Evolutionary conservation across 1,284 basidiomycete species (phyloP).

Genomic region (Butyriboletus pseudospeciosus): DNA sequence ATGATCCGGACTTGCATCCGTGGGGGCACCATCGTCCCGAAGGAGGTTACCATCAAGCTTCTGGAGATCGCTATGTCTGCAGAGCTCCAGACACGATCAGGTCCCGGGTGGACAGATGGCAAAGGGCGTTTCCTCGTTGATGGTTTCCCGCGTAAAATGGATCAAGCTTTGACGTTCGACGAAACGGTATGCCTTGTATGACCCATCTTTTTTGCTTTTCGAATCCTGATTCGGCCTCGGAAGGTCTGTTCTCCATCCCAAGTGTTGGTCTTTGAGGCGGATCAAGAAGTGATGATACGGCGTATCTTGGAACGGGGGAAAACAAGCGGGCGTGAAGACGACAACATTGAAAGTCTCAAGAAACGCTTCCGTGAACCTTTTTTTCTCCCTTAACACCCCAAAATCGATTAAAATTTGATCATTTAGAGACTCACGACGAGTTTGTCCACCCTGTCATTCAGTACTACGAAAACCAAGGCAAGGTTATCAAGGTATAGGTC

Average conservation of each 20-base stretch:
- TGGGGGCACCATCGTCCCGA: conserved; percentile 94
- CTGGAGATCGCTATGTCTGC: conserved; percentile 89
- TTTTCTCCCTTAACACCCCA: neutral
- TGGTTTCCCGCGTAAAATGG: conserved; percentile 93
- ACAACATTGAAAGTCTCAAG: conserved; percentile 91
- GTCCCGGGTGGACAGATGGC: conserved; percentile 67
- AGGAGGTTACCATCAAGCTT: conserved; percentile 95
- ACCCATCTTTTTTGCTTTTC: neutral
- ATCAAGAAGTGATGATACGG: conserved; percentile 77
- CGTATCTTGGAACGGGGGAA: conserved; percentile 87
- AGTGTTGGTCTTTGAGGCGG: conserved; percentile 88
- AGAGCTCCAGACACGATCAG: conserved; percentile 48
- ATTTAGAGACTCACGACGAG: conserved; percentile 79
- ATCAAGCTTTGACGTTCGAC: conserved; percentile 94
- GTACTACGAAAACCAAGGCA: conserved; percentile 67
- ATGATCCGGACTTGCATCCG: conserved; percentile 88
- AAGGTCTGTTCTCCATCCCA: conserved; percentile 75
- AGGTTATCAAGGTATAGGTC: conserved; percentile 59
- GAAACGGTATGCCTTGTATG: conserved; percentile 58
- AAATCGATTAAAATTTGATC: conserved; percentile 3
- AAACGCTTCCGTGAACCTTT: conserved; percentile 83
- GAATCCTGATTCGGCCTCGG: conserved; percentile 1
- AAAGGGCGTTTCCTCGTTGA: conserved; percentile 91
- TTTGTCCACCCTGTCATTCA: conserved; percentile 97
- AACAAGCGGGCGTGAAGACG: conserved; percentile 94